A percentile compares a stretch with the other conserved stretches of the same genome.
These are phyloP conservation scores for Glebionis coronaria DNA, from an alignment of 129 eudicot species.

Conservation along the genomic window DNA sequence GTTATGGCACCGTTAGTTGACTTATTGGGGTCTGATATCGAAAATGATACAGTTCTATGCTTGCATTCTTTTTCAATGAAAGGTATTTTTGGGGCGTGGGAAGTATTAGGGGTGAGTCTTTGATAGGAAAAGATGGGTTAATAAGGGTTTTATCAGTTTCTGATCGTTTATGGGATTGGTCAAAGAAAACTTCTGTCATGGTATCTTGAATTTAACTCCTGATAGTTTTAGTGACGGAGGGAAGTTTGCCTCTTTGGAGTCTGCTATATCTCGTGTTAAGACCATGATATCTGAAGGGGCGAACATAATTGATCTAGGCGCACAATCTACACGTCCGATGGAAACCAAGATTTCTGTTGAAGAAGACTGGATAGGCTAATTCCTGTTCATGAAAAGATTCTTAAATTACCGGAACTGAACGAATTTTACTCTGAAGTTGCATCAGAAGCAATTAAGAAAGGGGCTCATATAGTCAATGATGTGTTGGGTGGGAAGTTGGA, in stretches of 20 bases:
- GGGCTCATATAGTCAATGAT: conserved; percentile 83
- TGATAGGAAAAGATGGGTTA: conserved; percentile 80
- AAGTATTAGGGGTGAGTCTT: conserved; percentile 85
- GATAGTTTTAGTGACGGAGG: conserved; percentile 99
- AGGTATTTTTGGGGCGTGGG: conserved; percentile 72
- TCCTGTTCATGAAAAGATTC: conserved; percentile 71
- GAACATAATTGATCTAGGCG: conserved; percentile 87
- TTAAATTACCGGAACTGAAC: conserved; percentile 61
- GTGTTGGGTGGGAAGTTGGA: conserved; percentile 78
- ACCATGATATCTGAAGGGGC: conserved; percentile 70
- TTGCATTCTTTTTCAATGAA: conserved; percentile 65
- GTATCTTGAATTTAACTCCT: conserved; percentile 80
- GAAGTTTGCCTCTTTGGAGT: conserved; percentile 51
- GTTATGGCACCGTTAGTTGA: conserved; percentile 91
- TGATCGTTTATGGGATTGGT: conserved; percentile 73
- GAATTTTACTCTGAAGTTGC: too few species aligned
- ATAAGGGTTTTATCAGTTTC: conserved; percentile 69
- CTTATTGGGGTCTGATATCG: conserved; percentile 63
- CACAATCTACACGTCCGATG: conserved; percentile 93
- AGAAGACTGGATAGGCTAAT: conserved; percentile 72
- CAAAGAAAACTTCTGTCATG: conserved; percentile 77
- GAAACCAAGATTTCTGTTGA: conserved; percentile 62
- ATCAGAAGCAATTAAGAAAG: conserved; percentile 67
- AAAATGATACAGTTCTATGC: conserved; percentile 43
- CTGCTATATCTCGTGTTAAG: conserved; percentile 66